phyloP scores from a whole-genome alignment of 2,329 filamentous ascomycete species.

The Catunica adiposa region DNA sequence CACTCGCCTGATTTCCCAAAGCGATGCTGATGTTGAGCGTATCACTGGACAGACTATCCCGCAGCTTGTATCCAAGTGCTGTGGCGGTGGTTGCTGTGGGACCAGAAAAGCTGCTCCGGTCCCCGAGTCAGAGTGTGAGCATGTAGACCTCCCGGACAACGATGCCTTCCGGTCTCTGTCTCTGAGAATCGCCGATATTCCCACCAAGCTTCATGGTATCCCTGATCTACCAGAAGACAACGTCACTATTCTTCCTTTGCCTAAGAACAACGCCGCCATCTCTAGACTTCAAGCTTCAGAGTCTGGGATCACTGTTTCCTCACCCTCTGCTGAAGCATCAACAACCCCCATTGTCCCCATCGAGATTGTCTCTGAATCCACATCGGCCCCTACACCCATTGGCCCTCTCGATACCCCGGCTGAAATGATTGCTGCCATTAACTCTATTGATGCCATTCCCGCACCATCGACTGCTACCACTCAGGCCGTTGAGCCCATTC shows the following conservation, averaged over 20 bases:
- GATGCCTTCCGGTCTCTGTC: constrained; percentile 66
- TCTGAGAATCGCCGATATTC: constrained; percentile 60
- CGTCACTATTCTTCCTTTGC: constrained; percentile 49
- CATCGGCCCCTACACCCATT: not conserved
- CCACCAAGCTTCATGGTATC: constrained; percentile 54
- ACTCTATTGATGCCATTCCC: constrained; percentile 6
- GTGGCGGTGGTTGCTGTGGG: constrained; percentile 48
- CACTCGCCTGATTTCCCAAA: constrained; percentile 50
- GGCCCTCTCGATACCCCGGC: constrained; percentile 13
- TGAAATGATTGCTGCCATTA: constrained; percentile 13
- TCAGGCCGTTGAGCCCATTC: not conserved
- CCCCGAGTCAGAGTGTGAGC: constrained; percentile 26
- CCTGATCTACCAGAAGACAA: constrained; percentile 50
- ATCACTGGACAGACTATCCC: constrained; percentile 48
- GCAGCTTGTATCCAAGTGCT: constrained; percentile 45
- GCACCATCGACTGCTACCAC: not conserved
- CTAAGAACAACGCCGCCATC: constrained; percentile 18
- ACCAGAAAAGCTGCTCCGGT: constrained; percentile 20
- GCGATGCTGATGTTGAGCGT: constrained; percentile 42
- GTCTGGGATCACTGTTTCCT: constrained; percentile 4
- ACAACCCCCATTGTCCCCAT: constrained; percentile 2
- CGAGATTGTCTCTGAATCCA: not conserved
- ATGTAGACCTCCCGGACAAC: constrained; percentile 53
- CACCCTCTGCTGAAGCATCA: constrained; percentile 16
- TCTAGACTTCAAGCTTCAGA: constrained; percentile 8